phyloP scores from a whole-genome alignment of 2,329 filamentous ascomycete species.

The Colletotrichum sp. region DNA sequence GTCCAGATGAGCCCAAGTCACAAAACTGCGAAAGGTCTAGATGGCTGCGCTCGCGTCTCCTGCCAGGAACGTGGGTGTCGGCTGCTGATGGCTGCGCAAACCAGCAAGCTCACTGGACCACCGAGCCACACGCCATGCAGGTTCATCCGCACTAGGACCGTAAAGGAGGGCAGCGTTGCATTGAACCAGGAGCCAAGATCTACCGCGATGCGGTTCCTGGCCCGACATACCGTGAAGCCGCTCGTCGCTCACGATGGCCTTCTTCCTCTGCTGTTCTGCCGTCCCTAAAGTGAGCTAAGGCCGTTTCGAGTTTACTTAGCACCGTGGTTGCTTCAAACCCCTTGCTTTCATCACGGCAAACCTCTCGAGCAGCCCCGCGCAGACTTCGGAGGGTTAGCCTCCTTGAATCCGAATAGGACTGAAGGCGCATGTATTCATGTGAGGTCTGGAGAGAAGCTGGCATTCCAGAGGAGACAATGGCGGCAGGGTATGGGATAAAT shows the following conservation, averaged over 20 bases:
- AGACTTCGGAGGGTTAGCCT: neutral
- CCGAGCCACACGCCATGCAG: neutral
- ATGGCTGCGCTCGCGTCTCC: neutral
- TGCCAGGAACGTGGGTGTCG: neutral
- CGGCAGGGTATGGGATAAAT: too few species aligned
- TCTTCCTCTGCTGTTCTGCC: neutral
- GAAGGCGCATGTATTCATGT: neutral
- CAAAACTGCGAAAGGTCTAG: neutral
- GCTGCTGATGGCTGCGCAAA: neutral
- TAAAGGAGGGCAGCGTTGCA: neutral
- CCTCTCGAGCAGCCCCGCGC: neutral
- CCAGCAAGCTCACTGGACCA: neutral
- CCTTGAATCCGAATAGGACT: slow-evolving; percentile 3
- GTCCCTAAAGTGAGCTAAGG: neutral
- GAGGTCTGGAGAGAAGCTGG: too few species aligned
- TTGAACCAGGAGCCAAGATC: neutral
- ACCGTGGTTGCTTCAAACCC: neutral
- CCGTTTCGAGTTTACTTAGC: neutral
- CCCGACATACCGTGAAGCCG: slow-evolving; percentile 10
- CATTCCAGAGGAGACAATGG: too few species aligned
- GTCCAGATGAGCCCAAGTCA: neutral
- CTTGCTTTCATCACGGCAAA: neutral
- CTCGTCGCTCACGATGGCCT: neutral
- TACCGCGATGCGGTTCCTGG: slow-evolving; percentile 12
- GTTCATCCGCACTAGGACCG: neutral